phyloP scores from a whole-genome alignment of 75 land plant genomes.

The Picea glauca region DNA sequence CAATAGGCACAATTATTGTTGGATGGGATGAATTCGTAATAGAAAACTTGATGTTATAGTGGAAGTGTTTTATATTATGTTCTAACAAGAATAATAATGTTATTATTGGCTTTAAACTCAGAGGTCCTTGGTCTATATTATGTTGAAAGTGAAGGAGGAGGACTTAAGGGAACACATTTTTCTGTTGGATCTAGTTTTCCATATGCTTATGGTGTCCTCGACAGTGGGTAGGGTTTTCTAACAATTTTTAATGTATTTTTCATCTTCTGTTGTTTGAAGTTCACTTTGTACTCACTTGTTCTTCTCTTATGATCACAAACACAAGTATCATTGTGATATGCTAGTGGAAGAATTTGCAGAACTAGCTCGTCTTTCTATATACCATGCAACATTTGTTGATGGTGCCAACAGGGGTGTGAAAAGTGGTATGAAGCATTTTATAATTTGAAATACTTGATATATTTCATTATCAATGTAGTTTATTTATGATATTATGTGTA shows the following conservation, averaged over 20 bases:
- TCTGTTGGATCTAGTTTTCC: conserved; percentile 97
- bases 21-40: conserved; percentile 96
- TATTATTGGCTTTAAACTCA: neutral
- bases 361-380: conserved; percentile 73
- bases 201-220: conserved; percentile 93
- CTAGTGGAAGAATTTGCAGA: too few species aligned
- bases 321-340: too few species aligned
- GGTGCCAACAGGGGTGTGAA: conserved; percentile 97
- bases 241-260: neutral
- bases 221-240: neutral
- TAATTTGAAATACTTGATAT: too few species aligned
- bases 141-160: conserved; percentile 89
- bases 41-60: neutral
- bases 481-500: neutral
- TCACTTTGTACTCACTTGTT: conserved; percentile 14
- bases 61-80: neutral
- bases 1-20: conserved; percentile 98
- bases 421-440: conserved; percentile 46
- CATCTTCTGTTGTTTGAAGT: neutral
- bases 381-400: conserved; percentile 96
- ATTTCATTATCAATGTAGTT: neutral
- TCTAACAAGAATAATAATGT: neutral
- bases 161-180: conserved; percentile 24
- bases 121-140: conserved; percentile 95
- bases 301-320: too few species aligned